Base-by-base conservation (phyloP, 495 filamentous ascomycete genomes). In the Aspergillus funiculosus region DNA sequence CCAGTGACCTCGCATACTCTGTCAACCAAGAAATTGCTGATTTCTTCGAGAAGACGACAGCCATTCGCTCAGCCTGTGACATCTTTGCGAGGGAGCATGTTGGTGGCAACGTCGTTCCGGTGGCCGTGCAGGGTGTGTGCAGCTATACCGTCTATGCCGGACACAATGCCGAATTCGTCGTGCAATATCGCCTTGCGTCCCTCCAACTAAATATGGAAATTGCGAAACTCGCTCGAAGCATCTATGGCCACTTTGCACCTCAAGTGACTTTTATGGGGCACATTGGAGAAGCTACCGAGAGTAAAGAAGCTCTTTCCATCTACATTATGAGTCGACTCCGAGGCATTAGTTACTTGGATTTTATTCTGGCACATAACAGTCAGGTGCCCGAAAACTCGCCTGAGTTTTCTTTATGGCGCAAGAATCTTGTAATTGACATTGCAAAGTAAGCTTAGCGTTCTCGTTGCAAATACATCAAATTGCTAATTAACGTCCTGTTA, bases 71-170 rank as follows among this genome's bases (percentile, higher is more conserved):
- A 47, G 55, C 53, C 46, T 73, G 64, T 44, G 57, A 69, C 43
- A 40, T 36, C 5, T 50, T 13, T 50, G 66, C 63, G 26, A 59
- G 40, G 18, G 55, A 67, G 17, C 58, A 64, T 40, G 40, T 52
- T 35, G 62, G 66, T 11, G 65, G 58, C 11, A 40, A 53, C 34
- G 52, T 68, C 21, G 52, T 58, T 45, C 61, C 67, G 13, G 59
- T 71, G 15, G 46, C 42, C 11, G 51, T 71, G 15, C 68, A 73
- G 48, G 68, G 69, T 11, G 50, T 48, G 13, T 70, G 68, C 54
- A 66, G 63, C 48, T 73, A 73, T 52, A 59, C 67, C 2, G 62
- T 71, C 34, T 71, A 69, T 34, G 63, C 65, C 17, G 67, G 69
- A 27, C 57, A 50, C 15, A 51, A 62, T 15, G 41, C 43, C 34